Evolutionary conservation across 805 yeast genomes (phyloP).

Genomic region (Candida coquimbonensis): DNA sequence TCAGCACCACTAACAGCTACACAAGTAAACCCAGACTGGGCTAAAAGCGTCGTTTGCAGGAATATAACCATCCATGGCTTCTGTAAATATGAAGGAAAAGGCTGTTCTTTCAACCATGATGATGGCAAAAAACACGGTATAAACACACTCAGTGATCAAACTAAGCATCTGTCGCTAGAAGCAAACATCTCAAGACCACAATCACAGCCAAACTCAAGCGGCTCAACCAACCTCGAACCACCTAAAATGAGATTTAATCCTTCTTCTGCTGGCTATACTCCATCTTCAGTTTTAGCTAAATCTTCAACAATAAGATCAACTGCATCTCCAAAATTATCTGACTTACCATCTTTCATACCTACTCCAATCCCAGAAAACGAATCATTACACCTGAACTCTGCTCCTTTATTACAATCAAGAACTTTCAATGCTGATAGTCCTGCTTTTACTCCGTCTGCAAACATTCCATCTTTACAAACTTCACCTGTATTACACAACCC

Average conservation of each 20-base stretch:
- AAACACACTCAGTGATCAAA: slow-evolving; percentile 3
- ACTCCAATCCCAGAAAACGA: slow-evolving; percentile 2
- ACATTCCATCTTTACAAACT: slow-evolving; percentile 1
- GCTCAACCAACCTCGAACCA: not conserved
- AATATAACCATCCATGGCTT: slow-evolving; percentile 81
- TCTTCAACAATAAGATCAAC: slow-evolving; percentile 4
- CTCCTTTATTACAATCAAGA: slow-evolving; percentile 17
- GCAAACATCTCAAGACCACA: not conserved
- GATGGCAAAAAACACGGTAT: slow-evolving; percentile 20
- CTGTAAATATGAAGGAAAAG: slow-evolving; percentile 82
- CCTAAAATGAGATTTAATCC: slow-evolving; percentile 43
- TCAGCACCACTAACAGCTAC: too few species aligned
- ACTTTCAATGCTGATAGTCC: slow-evolving; percentile 21
- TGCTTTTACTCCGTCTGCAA: slow-evolving; percentile 25
- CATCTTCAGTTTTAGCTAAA: slow-evolving; percentile 20
- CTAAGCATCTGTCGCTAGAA: not conserved
- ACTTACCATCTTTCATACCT: slow-evolving; percentile 25
- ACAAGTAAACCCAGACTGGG: slow-evolving; percentile 34
- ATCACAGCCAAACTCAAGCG: not conserved
- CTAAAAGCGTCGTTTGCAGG: slow-evolving; percentile 74
- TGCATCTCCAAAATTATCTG: slow-evolving; percentile 33
- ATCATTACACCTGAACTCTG: not conserved
- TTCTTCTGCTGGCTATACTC: slow-evolving; percentile 51
- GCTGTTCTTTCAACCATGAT: slow-evolving; percentile 76
- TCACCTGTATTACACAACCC: slow-evolving; percentile 10